A percentile compares a stretch with the other conserved stretches of the same genome.
These are phyloP conservation scores for Kurtzmaniella natalensis DNA, from an alignment of 1,139 yeast species.

Conservation along the genomic window DNA sequence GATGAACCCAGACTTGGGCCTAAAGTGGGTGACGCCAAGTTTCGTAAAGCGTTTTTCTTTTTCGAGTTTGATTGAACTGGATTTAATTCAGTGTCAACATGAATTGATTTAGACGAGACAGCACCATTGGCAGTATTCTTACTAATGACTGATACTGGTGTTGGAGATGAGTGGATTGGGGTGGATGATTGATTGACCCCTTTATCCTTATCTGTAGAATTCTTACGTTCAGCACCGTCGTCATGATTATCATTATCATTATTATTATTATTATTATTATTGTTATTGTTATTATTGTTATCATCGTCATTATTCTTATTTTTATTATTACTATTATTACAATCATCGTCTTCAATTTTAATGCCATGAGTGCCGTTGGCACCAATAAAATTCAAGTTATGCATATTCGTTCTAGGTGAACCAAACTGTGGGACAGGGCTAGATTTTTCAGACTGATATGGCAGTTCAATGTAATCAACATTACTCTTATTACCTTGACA, in stretches of 20 bases:
- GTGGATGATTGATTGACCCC: neutral
- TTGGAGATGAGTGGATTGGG: too few species aligned
- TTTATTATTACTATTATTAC: too few species aligned
- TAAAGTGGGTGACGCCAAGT: conserved; percentile 7
- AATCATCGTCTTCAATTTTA: neutral
- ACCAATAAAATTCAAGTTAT: too few species aligned
- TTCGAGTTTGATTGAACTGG: conserved; percentile 8
- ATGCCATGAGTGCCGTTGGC: too few species aligned
- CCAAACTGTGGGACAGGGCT: neutral
- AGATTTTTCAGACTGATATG: neutral
- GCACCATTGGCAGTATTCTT: too few species aligned
- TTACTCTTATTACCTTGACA: conserved; percentile 1
- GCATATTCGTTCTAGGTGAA: neutral
- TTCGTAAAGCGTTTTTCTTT: conserved; percentile 4
- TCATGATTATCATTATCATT: too few species aligned
- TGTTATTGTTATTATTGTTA: too few species aligned
- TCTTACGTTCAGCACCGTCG: neutral
- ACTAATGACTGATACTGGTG: too few species aligned
- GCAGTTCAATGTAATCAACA: conserved; percentile 2
- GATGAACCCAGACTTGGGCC: conserved; percentile 9
- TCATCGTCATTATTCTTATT: too few species aligned
- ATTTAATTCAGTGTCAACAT: conserved; percentile 1
- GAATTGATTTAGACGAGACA: too few species aligned
- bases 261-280: too few species aligned
- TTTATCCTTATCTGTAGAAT: neutral